A percentile compares a stretch with the other conserved stretches of the same genome.
phyloP scores from a whole-genome alignment of 352 stramenopile genomes.

The Globisporangium uncinulatum region DNA sequence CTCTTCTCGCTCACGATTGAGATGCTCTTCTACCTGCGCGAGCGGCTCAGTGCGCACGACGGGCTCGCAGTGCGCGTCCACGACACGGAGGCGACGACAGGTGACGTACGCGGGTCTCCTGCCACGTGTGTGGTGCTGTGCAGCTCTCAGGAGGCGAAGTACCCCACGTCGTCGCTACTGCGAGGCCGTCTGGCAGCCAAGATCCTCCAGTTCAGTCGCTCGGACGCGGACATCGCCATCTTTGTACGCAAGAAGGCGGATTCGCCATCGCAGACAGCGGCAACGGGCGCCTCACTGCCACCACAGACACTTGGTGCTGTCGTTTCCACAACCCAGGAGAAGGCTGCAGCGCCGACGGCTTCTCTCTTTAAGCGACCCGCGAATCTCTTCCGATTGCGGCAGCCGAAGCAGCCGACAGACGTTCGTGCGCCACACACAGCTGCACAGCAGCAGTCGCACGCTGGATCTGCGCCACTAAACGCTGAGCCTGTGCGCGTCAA shows the following conservation, averaged over 20 bases:
- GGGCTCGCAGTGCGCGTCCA: slow-evolving; percentile 28
- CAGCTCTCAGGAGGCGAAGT: slow-evolving; percentile 28
- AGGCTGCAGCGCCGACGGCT: slow-evolving; percentile 4
- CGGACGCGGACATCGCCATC: slow-evolving; percentile 7
- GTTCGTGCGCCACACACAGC: background rate
- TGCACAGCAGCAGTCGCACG: background rate
- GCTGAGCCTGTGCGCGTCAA: background rate
- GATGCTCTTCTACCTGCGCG: slow-evolving; percentile 34
- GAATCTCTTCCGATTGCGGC: slow-evolving; percentile 15
- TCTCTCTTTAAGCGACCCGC: slow-evolving; percentile 24
- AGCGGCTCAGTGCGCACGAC: slow-evolving; percentile 40
- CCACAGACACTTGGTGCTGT: background rate
- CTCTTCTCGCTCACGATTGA: slow-evolving; percentile 44
- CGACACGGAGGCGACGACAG: background rate
- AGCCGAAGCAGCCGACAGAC: slow-evolving; percentile 15
- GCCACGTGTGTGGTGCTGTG: slow-evolving; percentile 15
- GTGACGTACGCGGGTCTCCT: background rate
- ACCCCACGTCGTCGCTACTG: slow-evolving; percentile 9
- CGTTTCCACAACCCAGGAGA: background rate
- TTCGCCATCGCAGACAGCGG: background rate
- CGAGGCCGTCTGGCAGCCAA: slow-evolving; percentile 27
- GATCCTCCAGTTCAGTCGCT: slow-evolving; percentile 25
- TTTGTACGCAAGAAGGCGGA: slow-evolving; percentile 13
- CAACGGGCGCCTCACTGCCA: background rate
- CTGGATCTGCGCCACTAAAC: background rate